Base-by-base conservation (phyloP, 768 basidiomycete genomes). In the Tulasnella sp. region DNA sequence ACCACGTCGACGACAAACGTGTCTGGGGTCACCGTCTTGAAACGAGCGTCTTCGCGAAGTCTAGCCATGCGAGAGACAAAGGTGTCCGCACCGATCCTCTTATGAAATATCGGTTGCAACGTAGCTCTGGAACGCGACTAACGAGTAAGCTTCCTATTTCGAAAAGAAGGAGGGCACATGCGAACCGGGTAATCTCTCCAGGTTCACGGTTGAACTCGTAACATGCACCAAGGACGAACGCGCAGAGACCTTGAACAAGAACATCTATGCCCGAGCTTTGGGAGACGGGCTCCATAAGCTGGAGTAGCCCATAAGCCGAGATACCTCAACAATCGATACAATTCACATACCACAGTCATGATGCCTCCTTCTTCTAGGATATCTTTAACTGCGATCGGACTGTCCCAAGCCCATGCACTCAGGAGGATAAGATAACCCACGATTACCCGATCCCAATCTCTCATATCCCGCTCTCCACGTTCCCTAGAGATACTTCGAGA, bases 131-230 rank as follows among this genome's bases (percentile, higher is more conserved):
- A 62, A n/a, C 7, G 2, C 21, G 2, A n/a, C n/a, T 7, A 62
- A 14, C 12, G 19, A 62, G n/a, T 62, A 62, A 27, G 31, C 40
- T 83, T 34, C 21, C 21, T 18, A 21, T 21, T 18, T 36, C 36
- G 5, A n/a, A n/a, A n/a, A n/a, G 34, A 77, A 19, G 74, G n/a
- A 40, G 58, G 7, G 52, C 12, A 14, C 73, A 42, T 1, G 58
- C 89, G 77, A 76, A 94, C 94, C 97, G 89, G n/a, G 95, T 95
- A 77, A 99, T 94, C 83, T 98, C 95, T 19, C 97, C 96, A 0
- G 97, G 95, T 82, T 98, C 94, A 56, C 95, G 91, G 84, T 98
- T 95, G 87, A 93, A 99, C 86, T 99, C 97, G 84, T 99, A 99
- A 86, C 96, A 96, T 46, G 96, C 88, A 27, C 97, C 97, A 12